Percentiles rank a stretch among this genome's conserved stretches.
These are phyloP conservation scores for Trichoderma simmonsii DNA, from an alignment of 2,329 filamentous ascomycete genomes.

Conservation along the genomic window DNA sequence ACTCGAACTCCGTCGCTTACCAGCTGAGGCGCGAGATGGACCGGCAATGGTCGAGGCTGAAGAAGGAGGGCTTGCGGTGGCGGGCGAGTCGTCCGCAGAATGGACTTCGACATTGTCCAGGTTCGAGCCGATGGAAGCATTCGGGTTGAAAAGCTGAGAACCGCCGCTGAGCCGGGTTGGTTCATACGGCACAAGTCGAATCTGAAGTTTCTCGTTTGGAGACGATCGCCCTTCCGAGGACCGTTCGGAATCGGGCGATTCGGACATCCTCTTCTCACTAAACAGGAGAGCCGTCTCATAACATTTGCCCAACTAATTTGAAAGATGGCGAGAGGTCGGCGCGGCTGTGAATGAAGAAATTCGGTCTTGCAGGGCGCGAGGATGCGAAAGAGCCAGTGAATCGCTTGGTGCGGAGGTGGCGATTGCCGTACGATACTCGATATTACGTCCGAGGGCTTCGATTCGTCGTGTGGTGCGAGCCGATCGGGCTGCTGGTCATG, in stretches of 20 bases:
- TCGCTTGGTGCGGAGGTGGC: constrained; percentile 11
- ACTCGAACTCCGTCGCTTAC: constrained; percentile 1
- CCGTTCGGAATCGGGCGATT: constrained; percentile 31
- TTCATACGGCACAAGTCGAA: constrained; percentile 40
- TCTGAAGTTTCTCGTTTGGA: constrained; percentile 29
- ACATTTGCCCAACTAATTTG: constrained; percentile 19
- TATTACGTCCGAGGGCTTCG: neutral
- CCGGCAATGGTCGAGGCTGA: neutral
- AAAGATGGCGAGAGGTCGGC: neutral
- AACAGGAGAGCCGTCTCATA: constrained; percentile 25
- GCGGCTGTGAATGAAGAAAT: neutral
- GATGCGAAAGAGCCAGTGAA: neutral
- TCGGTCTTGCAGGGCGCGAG: neutral
- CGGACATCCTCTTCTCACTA: constrained; percentile 34
- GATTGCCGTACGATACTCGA: neutral
- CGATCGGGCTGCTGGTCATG: neutral
- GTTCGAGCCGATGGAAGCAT: neutral
- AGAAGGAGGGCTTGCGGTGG: neutral
- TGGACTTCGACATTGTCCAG: constrained; percentile 11
- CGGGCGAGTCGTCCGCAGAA: constrained; percentile 2
- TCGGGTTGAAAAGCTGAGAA: constrained; percentile 19
- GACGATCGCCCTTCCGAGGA: constrained; percentile 24
- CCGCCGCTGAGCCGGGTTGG: constrained; percentile 36
- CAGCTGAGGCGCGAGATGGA: neutral
- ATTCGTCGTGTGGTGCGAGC: constrained; percentile 7